A percentile compares a stretch with the other conserved stretches of the same genome.
Conservation (phyloP, 2,329 filamentous ascomycete species). For the Tolypocladium tropicale region DNA sequence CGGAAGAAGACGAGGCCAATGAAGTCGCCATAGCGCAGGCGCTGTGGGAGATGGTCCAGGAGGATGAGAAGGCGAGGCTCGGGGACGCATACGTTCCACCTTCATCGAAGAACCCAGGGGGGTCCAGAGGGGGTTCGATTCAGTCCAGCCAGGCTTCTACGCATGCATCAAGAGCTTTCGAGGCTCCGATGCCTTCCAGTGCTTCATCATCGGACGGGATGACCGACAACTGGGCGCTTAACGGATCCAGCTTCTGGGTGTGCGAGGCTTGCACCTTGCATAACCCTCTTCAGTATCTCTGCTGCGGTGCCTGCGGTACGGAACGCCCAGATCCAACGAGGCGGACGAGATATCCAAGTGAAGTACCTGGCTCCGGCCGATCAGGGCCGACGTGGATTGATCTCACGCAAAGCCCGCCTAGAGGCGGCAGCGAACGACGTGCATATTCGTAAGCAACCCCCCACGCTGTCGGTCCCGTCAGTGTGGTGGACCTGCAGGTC, state of each 20-base stretch:
- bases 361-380: constrained; percentile 8
- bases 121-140: constrained; percentile 26
- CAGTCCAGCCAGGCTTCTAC: constrained; percentile 8
- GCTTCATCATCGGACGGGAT: neutral
- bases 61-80: constrained; percentile 50
- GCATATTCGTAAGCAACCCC: neutral
- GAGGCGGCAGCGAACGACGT: constrained; percentile 6
- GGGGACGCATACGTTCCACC: constrained; percentile 41
- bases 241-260: constrained; percentile 30
- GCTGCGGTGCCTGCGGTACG: constrained; percentile 46
- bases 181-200: neutral
- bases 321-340: constrained; percentile 21
- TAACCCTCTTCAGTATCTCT: constrained; percentile 39
- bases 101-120: constrained; percentile 40
- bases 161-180: constrained; percentile 1
- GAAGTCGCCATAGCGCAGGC: constrained; percentile 79
- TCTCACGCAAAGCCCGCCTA: constrained; percentile 22
- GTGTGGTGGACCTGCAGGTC: constrained; percentile 43
- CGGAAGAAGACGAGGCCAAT: constrained; percentile 82
- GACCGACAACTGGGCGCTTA: neutral
- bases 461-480: constrained; percentile 10
- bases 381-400: constrained; percentile 17
- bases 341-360: constrained; percentile 6
- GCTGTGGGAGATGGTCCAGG: constrained; percentile 75
- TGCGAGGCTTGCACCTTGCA: constrained; percentile 47